phyloP scores from a whole-genome alignment of 176 grass and related monocot genomes.

The Panicum miliaceum region DNA sequence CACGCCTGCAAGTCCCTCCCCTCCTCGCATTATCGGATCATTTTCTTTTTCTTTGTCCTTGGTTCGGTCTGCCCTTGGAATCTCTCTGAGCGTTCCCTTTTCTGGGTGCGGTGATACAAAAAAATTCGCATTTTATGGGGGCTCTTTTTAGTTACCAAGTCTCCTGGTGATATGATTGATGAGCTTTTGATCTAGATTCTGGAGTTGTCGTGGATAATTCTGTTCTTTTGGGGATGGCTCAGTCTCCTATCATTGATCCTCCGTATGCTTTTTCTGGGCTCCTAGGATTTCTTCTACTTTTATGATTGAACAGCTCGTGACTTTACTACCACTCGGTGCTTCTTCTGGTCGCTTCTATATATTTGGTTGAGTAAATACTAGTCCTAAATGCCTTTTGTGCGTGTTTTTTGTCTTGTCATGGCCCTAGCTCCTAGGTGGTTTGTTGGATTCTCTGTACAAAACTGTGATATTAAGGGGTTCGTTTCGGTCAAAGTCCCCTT shows the following conservation, averaged over 20 bases:
- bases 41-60: neutral
- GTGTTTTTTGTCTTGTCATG: neutral
- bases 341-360: no score
- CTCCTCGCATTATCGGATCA: neutral
- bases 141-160: neutral
- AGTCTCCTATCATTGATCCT: neutral
- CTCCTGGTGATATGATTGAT: constrained; percentile 1
- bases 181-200: constrained; percentile 18
- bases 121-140: neutral
- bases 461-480: neutral
- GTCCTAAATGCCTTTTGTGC: neutral
- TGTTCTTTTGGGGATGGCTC: constrained; percentile 8
- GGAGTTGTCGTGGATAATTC: constrained; percentile 18
- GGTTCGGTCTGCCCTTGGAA: constrained; percentile 12
- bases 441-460: neutral
- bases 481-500: neutral
- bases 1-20: neutral
- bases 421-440: neutral
- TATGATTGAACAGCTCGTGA: neutral
- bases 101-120: neutral
- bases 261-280: neutral
- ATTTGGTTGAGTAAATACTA: neutral
- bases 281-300: neutral
- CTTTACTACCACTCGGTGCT: neutral
- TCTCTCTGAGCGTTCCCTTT: neutral